These are phyloP conservation scores for Stagonosporopsis cucurbitacearum DNA, from an alignment of 2,329 filamentous ascomycete genomes.

Conservation along the genomic window DNA sequence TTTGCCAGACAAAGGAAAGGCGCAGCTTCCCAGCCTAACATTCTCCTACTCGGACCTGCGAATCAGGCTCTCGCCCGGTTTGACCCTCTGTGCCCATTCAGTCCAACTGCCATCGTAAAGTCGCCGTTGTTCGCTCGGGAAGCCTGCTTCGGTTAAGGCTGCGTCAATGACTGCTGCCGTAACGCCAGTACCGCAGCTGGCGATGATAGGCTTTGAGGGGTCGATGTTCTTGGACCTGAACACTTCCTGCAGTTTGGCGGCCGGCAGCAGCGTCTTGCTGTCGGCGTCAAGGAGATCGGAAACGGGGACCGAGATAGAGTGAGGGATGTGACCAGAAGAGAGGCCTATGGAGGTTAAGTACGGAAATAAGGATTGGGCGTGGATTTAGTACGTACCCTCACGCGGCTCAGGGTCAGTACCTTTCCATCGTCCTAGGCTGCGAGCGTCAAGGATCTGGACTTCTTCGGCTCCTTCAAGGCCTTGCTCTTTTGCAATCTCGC, in stretches of 20 bases:
- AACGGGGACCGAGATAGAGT: constrained; percentile 83
- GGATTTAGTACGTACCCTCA: constrained; percentile 59
- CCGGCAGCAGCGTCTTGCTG: constrained; percentile 79
- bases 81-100: constrained; percentile 75
- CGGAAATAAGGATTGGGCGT: neutral
- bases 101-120: constrained; percentile 99
- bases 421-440: constrained; percentile 78
- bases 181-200: constrained; percentile 90
- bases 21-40: neutral
- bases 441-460: constrained; percentile 87
- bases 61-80: constrained; percentile 68
- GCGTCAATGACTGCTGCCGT: constrained; percentile 91
- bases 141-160: constrained; percentile 79
- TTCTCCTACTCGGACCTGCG: constrained; percentile 52
- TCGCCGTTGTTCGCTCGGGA: constrained; percentile 71
- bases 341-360: constrained; percentile 53
- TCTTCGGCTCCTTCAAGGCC: constrained; percentile 84
- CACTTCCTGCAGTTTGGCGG: constrained; percentile 73
- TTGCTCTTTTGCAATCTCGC: constrained; percentile 74
- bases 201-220: constrained; percentile 79
- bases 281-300: constrained; percentile 78
- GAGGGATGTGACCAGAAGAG: constrained; percentile 89
- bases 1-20: constrained; percentile 4
- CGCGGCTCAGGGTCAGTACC: constrained; percentile 87
- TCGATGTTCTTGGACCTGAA: constrained; percentile 84